Evolutionary conservation across 257 asterid genomes (phyloP).

Genomic region (Solanum chaucha): DNA sequence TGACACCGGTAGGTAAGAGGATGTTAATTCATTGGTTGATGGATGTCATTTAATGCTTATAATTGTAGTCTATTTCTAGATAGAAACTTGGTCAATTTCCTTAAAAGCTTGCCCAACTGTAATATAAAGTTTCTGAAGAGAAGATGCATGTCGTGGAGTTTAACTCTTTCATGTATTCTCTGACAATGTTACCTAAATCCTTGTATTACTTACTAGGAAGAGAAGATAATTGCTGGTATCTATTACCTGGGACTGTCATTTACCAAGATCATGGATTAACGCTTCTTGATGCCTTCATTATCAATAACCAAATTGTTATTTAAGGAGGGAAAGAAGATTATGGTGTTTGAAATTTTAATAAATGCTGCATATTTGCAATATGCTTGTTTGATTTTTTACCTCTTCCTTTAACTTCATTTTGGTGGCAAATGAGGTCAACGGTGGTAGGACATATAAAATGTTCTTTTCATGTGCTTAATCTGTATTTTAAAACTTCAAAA

Average conservation of each 20-base stretch:
- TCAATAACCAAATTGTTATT: background rate
- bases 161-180: background rate
- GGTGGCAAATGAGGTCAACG: background rate
- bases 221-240: background rate
- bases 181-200: background rate
- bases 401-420: background rate
- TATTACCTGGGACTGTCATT: background rate
- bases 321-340: background rate
- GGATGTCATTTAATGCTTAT: background rate
- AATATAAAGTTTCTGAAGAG: background rate
- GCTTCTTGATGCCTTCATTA: background rate
- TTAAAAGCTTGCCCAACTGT: background rate
- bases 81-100: background rate
- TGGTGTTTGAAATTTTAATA: background rate
- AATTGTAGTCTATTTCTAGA: background rate
- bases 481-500: background rate
- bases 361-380: background rate
- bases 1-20: constrained; percentile 81
- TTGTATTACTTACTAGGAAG: background rate
- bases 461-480: background rate
- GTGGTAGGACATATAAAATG: background rate
- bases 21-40: constrained; percentile 6
- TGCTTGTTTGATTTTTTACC: background rate
- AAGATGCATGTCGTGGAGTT: background rate
- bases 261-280: background rate